Evolutionary conservation across 495 filamentous ascomycete genomes (phyloP).

Genomic region (Tuber magnatum): DNA sequence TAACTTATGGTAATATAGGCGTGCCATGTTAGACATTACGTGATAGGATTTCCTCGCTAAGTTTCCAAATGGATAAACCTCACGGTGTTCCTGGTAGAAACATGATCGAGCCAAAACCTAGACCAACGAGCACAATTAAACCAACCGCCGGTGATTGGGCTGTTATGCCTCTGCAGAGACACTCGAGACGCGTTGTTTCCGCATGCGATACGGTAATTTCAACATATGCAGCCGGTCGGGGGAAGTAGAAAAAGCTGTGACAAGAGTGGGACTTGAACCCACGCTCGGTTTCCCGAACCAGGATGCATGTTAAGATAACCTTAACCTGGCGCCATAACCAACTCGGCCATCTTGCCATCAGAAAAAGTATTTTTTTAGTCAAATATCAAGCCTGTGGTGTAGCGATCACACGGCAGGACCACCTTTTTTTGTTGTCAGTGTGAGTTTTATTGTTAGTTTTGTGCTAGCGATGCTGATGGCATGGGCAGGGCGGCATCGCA

Average conservation of each 20-base stretch:
- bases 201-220: neutral
- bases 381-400: neutral
- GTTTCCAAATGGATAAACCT: neutral
- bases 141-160: neutral
- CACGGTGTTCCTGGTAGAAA: neutral
- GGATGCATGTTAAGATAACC: conserved; percentile 34
- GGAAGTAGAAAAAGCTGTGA: conserved; percentile 17
- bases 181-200: neutral
- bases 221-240: neutral
- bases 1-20: neutral
- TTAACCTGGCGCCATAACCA: conserved; percentile 34
- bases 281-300: conserved; percentile 25
- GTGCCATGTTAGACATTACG: neutral
- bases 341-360: conserved; percentile 35
- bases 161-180: neutral
- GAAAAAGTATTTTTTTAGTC: neutral
- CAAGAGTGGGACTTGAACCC: conserved; percentile 34
- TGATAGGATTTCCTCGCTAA: neutral
- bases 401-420: neutral
- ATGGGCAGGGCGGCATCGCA: neutral
- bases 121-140: neutral
- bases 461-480: neutral
- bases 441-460: neutral
- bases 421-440: neutral
- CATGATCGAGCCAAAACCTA: neutral